phyloP scores from a whole-genome alignment of 2,329 filamentous ascomycete genomes.

The Ophiostoma ulmi region DNA sequence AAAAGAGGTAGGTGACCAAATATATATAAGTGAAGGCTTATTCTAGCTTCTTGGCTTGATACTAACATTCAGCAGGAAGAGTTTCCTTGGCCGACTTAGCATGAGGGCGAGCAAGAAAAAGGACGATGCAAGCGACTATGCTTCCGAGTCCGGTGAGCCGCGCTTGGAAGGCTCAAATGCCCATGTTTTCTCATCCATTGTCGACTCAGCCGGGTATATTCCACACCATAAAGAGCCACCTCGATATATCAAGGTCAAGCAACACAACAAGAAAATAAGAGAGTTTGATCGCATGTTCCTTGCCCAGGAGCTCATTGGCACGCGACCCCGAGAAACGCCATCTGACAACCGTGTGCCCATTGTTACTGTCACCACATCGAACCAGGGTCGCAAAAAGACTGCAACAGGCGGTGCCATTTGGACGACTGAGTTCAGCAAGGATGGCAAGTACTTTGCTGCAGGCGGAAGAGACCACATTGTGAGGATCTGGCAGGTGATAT shows the following conservation, averaged over 20 bases:
- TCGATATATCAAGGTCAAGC: slow-evolving; percentile 79
- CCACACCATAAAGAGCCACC: slow-evolving; percentile 85
- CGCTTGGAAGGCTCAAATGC: slow-evolving; percentile 78
- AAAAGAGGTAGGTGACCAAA: slow-evolving; percentile 57
- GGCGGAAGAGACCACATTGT: slow-evolving; percentile 84
- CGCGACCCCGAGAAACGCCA: slow-evolving; percentile 37
- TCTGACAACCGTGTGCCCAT: slow-evolving; percentile 29
- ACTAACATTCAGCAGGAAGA: slow-evolving; percentile 50
- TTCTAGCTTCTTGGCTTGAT: neutral
- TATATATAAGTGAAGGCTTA: neutral
- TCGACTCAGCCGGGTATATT: slow-evolving; percentile 69
- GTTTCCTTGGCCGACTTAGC: slow-evolving; percentile 72
- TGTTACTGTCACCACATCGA: slow-evolving; percentile 32
- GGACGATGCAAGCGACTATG: slow-evolving; percentile 56
- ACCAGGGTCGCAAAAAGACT: slow-evolving; percentile 39
- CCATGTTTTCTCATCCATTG: slow-evolving; percentile 71
- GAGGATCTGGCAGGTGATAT: slow-evolving; percentile 82
- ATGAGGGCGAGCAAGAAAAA: slow-evolving; percentile 73
- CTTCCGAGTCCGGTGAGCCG: slow-evolving; percentile 61
- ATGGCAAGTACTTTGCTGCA: slow-evolving; percentile 86
- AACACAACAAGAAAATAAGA: slow-evolving; percentile 71
- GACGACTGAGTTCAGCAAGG: slow-evolving; percentile 87
- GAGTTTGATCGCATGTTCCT: slow-evolving; percentile 87
- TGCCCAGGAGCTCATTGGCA: slow-evolving; percentile 78
- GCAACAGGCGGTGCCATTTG: slow-evolving; percentile 66